Percentiles rank a stretch among this genome's conserved stretches.
Evolutionary conservation across 345 rosid species (phyloP).

Genomic region (Linum trigynum): DNA sequence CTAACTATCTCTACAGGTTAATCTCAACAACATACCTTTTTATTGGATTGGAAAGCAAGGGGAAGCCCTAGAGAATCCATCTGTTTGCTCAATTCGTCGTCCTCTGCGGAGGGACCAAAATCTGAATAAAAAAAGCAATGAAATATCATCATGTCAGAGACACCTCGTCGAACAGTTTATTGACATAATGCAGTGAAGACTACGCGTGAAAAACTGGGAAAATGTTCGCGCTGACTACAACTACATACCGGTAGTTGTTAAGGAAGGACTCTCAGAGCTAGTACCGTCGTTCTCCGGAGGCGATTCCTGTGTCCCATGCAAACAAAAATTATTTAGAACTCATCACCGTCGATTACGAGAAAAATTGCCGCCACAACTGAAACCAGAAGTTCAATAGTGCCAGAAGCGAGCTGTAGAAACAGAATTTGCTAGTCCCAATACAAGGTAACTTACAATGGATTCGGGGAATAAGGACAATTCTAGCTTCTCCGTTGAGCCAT

Average conservation of each 20-base stretch:
- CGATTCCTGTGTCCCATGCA: slow-evolving; percentile 25
- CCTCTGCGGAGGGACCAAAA: slow-evolving; percentile 18
- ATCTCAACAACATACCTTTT: slow-evolving; percentile 32
- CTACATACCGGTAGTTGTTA: slow-evolving; percentile 22
- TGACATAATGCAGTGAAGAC: no score
- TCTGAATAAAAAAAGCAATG: slow-evolving; percentile 20
- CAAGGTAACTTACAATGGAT: slow-evolving; percentile 26
- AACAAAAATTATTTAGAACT: not conserved
- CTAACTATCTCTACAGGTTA: not conserved
- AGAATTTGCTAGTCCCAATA: not conserved
- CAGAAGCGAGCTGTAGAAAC: no score
- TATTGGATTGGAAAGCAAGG: slow-evolving; percentile 52
- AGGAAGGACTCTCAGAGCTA: slow-evolving; percentile 12
- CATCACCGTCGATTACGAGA: not conserved
- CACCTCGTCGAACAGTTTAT: no score
- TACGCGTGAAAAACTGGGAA: no score
- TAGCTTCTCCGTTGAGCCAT: slow-evolving; percentile 35
- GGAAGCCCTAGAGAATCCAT: slow-evolving; percentile 80
- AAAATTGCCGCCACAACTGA: not conserved
- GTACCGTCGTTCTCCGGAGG: slow-evolving; percentile 13
- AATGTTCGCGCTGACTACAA: not conserved
- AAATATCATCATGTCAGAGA: not conserved
- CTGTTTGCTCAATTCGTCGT: slow-evolving; percentile 36
- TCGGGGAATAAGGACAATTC: slow-evolving; percentile 20
- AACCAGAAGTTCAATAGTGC: not conserved